Conservation (phyloP, 2,329 filamentous ascomycete species). For the Colletotrichum coccodes region DNA sequence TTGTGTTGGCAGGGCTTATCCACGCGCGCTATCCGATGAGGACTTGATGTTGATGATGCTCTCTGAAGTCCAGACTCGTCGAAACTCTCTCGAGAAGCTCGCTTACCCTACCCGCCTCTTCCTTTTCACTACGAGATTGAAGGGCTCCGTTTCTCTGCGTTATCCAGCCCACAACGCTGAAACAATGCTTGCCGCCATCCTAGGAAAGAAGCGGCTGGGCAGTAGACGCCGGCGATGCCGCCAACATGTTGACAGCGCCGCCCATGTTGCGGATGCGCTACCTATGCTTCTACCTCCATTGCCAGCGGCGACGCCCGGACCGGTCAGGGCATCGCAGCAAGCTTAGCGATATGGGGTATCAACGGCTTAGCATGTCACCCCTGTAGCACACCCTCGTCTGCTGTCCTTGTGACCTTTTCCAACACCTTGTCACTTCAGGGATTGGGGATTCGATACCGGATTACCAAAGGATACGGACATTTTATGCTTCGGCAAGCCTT, state of each 20-base stretch:
- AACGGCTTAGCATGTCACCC: conserved; percentile 27
- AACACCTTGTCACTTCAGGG: conserved; percentile 25
- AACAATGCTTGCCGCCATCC: conserved; percentile 27
- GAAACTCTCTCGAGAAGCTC: conserved; percentile 20
- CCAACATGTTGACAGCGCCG: conserved; percentile 28
- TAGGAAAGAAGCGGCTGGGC: conserved; percentile 7
- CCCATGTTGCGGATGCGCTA: conserved; percentile 15
- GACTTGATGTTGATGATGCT: conserved; percentile 4
- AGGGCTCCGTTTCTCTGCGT: conserved; percentile 12
- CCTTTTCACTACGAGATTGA: conserved; percentile 4
- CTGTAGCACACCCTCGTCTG: conserved; percentile 18
- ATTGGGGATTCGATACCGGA: conserved; percentile 4
- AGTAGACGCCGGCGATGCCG: conserved; percentile 20
- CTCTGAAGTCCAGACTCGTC: conserved; percentile 1
- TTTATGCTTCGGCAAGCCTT: conserved; percentile 9
- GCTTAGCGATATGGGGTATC: conserved; percentile 27
- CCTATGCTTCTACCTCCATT: conserved; percentile 4
- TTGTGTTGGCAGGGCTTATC: background rate
- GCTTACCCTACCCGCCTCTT: conserved; percentile 2
- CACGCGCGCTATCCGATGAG: conserved; percentile 28
- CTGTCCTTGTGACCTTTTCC: conserved; percentile 30
- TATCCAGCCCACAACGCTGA: conserved; percentile 22
- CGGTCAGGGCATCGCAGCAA: conserved; percentile 23
- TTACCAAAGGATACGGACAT: conserved; percentile 21
- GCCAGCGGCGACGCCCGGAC: conserved; percentile 27